Base-by-base conservation (phyloP, 768 basidiomycete species). In the Cystobasidium ongulense region DNA sequence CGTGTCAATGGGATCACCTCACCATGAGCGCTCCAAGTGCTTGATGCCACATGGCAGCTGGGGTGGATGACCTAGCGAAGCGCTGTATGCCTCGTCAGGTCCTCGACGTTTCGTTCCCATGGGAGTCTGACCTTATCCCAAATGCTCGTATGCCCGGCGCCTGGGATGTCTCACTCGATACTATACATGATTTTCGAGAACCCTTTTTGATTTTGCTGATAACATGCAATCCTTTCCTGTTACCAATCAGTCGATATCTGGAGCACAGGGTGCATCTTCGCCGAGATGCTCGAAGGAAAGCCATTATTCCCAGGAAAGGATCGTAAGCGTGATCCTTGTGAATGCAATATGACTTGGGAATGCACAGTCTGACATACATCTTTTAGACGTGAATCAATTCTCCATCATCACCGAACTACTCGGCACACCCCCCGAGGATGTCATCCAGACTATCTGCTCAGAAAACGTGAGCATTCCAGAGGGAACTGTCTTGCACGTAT, bases 271-370 rank as follows among this genome's bases (percentile, higher is more conserved):
- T 99, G 96, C 84, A 98, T 99, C 81, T 97, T 99, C 79, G 96
- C 96, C 4, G 96, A 99, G 84, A 99, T 99, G 96, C 83, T 99
- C 62, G 94, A 97, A 81, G 96, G 96, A 36, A 97, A 97, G 81
- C 95, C 96, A 0, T 84, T 99, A 77, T 99, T 99, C 86, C 96
- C 96, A 31, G 96, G 96, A 72, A 98, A 98, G 85, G 96, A 99
- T 80, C 96, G 95, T 97, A 82, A 83, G 94, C 76, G 78, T n/a
- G 25, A 17, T 27, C 76, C 50, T 23, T 46, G 18, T 62, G 21
- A 4, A 38, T 38, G 23, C 50, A 46, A 25, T 73, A 59, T n/a
- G 17, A 5, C 50, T 5, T 8, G 2, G 43, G 8, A 5, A 38
- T 33, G 5, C 65, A 11, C 52, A 33, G 1, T 1, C n/a, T 74